Evolutionary conservation across 1,139 yeast species (phyloP).

Genomic region (Geotrichum carabidarum): DNA sequence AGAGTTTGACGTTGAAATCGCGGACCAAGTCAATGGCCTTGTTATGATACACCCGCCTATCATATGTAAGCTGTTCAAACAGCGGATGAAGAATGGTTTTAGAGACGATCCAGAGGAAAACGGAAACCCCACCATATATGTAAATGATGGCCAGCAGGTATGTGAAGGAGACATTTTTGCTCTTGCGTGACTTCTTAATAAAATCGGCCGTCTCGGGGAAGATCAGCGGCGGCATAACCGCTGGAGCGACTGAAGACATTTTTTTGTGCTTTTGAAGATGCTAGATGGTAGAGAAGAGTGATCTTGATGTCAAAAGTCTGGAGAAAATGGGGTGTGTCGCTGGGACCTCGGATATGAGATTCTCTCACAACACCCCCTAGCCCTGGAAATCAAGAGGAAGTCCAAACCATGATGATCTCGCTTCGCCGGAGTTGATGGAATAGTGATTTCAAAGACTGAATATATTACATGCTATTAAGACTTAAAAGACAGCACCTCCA

Average conservation of each 20-base stretch:
- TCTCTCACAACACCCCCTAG: too few species aligned
- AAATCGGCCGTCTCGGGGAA: constrained; percentile 28
- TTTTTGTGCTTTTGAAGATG: too few species aligned
- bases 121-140: constrained; percentile 36
- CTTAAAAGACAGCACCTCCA: constrained; percentile 51
- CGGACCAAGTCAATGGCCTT: constrained; percentile 26
- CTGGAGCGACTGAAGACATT: constrained; percentile 3
- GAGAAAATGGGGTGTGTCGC: too few species aligned
- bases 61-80: constrained; percentile 35
- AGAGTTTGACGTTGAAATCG: constrained; percentile 24
- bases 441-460: too few species aligned
- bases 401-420: too few species aligned
- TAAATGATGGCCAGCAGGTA: constrained; percentile 33
- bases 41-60: constrained; percentile 33
- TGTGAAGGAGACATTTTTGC: constrained; percentile 25
- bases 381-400: too few species aligned
- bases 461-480: background rate
- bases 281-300: too few species aligned
- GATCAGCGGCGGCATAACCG: constrained; percentile 20
- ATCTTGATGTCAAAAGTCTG: too few species aligned
- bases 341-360: too few species aligned
- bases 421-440: too few species aligned
- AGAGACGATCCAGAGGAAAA: constrained; percentile 32
- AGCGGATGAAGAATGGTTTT: constrained; percentile 36
- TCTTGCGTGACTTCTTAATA: constrained; percentile 17